Conservation (phyloP, 139 green algal species). For the Chlorella sp. region DNA sequence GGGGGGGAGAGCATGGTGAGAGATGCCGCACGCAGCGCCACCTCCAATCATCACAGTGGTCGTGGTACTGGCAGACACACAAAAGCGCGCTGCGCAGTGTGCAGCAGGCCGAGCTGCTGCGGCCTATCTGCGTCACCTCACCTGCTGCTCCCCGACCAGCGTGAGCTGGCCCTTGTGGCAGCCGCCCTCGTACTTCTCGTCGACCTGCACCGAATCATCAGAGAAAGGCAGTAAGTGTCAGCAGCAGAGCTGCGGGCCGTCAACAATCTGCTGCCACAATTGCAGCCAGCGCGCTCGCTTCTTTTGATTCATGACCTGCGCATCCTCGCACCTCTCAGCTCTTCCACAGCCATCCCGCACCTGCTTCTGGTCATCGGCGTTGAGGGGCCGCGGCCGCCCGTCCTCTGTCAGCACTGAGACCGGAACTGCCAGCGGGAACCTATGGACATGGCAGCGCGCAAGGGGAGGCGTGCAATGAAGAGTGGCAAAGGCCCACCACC, state of each 20-base stretch:
- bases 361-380: conserved; percentile 60
- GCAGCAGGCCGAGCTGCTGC: too few relatives aligned
- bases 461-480: too few relatives aligned
- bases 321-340: not conserved
- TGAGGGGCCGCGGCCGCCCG: conserved; percentile 36
- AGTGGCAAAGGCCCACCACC: too few relatives aligned
- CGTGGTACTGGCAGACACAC: too few relatives aligned
- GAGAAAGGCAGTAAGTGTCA: not conserved
- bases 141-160: conserved; percentile 66
- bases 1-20: too few relatives aligned
- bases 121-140: too few relatives aligned
- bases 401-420: conserved; percentile 39
- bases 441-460: not conserved
- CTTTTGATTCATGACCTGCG: too few relatives aligned
- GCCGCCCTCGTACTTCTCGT: conserved; percentile 57
- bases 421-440: conserved; percentile 13
- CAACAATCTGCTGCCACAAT: too few relatives aligned
- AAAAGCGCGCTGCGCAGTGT: too few relatives aligned
- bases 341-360: conserved; percentile 11
- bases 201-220: conserved; percentile 46
- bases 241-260: not conserved
- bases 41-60: too few relatives aligned
- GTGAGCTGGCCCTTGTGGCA: conserved; percentile 83
- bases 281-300: too few relatives aligned
- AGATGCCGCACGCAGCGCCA: too few relatives aligned